Base-by-base conservation (phyloP, 2,329 filamentous ascomycete genomes). In the Drechslerella coelobrocha region DNA sequence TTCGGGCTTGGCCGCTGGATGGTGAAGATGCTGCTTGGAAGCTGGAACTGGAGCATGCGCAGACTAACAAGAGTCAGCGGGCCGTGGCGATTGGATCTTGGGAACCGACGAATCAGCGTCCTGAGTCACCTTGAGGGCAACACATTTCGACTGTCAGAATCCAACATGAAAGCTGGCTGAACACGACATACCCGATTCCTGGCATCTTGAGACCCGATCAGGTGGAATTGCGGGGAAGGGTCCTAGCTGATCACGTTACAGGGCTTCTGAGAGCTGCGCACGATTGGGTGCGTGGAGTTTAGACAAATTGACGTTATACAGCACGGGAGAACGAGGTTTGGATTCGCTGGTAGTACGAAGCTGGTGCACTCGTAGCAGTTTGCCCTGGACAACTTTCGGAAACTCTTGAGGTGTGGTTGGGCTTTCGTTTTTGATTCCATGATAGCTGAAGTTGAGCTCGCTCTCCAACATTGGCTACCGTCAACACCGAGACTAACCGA, bases 1-100 rank as follows among this genome's bases (percentile, higher is more conserved):
- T 39, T 50, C 41, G 26, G 34, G 55, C 37, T 43, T 50, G 48
- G 34, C 29, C 26, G 34, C 48, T 50, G 39, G 17, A 47, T n/a
- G n/a, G 39, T 48, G 39, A 27, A 39, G 31, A 37, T 23, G n/a
- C 1, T 19, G n/a, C n/a, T n/a, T n/a, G n/a, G n/a, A n/a, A n/a
- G 34, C 17, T 14, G 34, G 2, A 39, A 39, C 3, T 14, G 34
- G 17, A 39, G 34, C 7, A 34, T 7, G 34, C 34, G n/a, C n/a
- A n/a, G 17, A n/a, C 12, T 39, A 39, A n/a, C 34, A 39, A 3
- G 34, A 39, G 34, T 39, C 34, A 39, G 29, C 29, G n/a, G 12
- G 34, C 34, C 17, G 34, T 14, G 34, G 34, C 34, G 34, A 39
- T 39, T 39, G 12, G 34, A n/a, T n/a, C 34, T 39, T 39, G 12